phyloP scores from a whole-genome alignment of 2,329 filamentous ascomycete genomes.

The Myriosclerotinia duriaeana region DNA sequence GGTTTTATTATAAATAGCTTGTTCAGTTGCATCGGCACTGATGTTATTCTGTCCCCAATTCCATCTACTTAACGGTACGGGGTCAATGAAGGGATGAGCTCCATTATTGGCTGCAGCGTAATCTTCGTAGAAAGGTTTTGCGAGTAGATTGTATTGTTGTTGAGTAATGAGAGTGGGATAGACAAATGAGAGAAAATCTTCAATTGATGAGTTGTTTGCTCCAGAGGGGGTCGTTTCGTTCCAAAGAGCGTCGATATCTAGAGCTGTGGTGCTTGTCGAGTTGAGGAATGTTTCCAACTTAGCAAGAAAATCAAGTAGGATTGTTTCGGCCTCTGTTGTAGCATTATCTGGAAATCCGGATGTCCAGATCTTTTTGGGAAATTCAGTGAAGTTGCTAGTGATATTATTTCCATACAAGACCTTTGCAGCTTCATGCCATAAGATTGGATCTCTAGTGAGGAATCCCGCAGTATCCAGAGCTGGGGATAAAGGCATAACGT shows the following conservation, averaged over 20 bases:
- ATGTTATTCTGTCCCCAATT: slow-evolving; percentile 47
- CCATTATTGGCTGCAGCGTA: slow-evolving; percentile 49
- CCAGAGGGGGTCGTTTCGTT: slow-evolving; percentile 34
- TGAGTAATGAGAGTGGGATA: slow-evolving; percentile 50
- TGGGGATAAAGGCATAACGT: slow-evolving; percentile 51
- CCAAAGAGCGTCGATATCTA: slow-evolving; percentile 32
- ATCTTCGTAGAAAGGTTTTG: slow-evolving; percentile 50
- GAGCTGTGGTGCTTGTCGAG: slow-evolving; percentile 40
- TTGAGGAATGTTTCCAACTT: slow-evolving; percentile 47
- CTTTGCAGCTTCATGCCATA: slow-evolving; percentile 47
- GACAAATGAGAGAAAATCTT: slow-evolving; percentile 45
- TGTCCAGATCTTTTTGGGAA: slow-evolving; percentile 46
- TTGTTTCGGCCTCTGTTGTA: slow-evolving; percentile 42
- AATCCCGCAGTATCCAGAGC: slow-evolving; percentile 50
- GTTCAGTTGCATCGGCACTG: slow-evolving; percentile 42
- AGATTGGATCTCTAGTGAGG: slow-evolving; percentile 46
- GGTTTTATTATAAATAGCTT: slow-evolving; percentile 52
- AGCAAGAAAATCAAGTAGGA: slow-evolving; percentile 46
- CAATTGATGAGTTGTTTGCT: slow-evolving; percentile 39
- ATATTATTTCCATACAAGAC: slow-evolving; percentile 50
- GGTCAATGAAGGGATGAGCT: slow-evolving; percentile 50
- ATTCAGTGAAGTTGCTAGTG: slow-evolving; percentile 43
- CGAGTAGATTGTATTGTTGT: slow-evolving; percentile 48
- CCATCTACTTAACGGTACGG: slow-evolving; percentile 50
- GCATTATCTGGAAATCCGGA: slow-evolving; percentile 46